A percentile compares a stretch with the other conserved stretches of the same genome.
phyloP scores from a whole-genome alignment of 2,329 filamentous ascomycete species.

The Pleomassaria siparia region DNA sequence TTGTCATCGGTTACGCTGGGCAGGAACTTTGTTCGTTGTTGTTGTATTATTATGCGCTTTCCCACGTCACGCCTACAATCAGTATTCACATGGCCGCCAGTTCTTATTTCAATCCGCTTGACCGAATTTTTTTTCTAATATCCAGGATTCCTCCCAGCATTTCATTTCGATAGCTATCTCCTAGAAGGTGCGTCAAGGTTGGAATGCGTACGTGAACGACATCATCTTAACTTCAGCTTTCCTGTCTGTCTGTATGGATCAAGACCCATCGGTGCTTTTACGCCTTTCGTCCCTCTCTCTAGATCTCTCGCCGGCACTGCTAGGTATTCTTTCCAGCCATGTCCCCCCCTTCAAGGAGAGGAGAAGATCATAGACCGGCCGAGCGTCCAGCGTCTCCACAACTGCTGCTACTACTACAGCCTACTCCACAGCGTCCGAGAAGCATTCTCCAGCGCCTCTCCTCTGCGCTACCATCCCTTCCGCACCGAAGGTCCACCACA shows the following conservation, averaged over 20 bases:
- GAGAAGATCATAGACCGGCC: too few species aligned
- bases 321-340: too few species aligned
- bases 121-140: not conserved
- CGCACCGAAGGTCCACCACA: slow-evolving; percentile 2
- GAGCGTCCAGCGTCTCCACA: not conserved
- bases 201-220: too few species aligned
- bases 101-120: not conserved
- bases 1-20: too few species aligned
- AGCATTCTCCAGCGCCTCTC: slow-evolving; percentile 20
- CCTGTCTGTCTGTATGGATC: too few species aligned
- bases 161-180: too few species aligned
- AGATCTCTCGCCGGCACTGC: too few species aligned
- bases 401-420: slow-evolving; percentile 1
- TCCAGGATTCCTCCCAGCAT: not conserved
- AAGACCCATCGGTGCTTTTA: too few species aligned
- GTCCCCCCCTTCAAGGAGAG: too few species aligned
- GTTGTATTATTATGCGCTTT: not conserved
- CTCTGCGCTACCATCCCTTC: slow-evolving; percentile 11
- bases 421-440: slow-evolving; percentile 11
- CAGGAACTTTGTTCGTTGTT: not conserved
- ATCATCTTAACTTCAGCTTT: too few species aligned
- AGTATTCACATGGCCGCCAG: not conserved
- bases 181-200: too few species aligned
- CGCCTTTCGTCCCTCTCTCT: too few species aligned
- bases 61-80: not conserved